These are phyloP conservation scores for Seiridium cupressi DNA, from an alignment of 2,329 filamentous ascomycete species.

Conservation along the genomic window DNA sequence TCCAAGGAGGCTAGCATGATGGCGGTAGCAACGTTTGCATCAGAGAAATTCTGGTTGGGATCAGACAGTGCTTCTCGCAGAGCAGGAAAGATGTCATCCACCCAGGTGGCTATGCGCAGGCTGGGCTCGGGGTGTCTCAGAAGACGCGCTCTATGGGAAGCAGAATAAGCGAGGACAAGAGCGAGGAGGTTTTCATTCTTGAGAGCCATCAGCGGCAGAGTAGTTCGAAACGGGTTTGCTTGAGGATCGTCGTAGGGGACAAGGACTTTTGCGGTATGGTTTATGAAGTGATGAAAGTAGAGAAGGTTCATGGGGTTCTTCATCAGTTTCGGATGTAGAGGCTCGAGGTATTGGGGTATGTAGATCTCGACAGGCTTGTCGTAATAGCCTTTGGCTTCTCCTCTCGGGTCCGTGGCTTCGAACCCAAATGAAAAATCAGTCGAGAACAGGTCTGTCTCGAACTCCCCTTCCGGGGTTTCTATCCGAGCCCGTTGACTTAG, in stretches of 20 bases:
- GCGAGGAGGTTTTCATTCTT: conserved; percentile 71
- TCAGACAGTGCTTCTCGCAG: conserved; percentile 66
- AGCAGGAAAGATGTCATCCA: conserved; percentile 73
- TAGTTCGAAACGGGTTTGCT: conserved; percentile 51
- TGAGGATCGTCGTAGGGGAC: conserved; percentile 50
- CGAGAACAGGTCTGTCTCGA: conserved; percentile 29
- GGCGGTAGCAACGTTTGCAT: conserved; percentile 73
- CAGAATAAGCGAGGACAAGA: conserved; percentile 74
- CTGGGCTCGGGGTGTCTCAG: conserved; percentile 71
- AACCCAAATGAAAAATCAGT: conserved; percentile 47
- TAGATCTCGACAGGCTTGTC: conserved; percentile 63
- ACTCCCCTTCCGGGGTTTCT: conserved; percentile 28
- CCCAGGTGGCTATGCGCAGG: conserved; percentile 77
- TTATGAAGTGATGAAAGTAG: conserved; percentile 65
- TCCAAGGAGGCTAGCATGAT: conserved; percentile 84
- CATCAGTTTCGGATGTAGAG: conserved; percentile 49
- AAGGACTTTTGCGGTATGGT: conserved; percentile 68
- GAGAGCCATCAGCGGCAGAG: conserved; percentile 61
- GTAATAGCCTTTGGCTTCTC: conserved; percentile 67
- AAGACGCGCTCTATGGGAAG: conserved; percentile 76
- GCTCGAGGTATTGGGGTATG: conserved; percentile 46
- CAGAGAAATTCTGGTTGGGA: conserved; percentile 61
- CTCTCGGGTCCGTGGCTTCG: conserved; percentile 47
- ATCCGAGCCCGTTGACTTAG: conserved; percentile 23
- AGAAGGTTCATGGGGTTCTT: conserved; percentile 80